Evolutionary conservation across 1,284 basidiomycete genomes (phyloP), one percentile per base, ranked within the genome.

Genomic region (Trichosporon asahii): DNA sequence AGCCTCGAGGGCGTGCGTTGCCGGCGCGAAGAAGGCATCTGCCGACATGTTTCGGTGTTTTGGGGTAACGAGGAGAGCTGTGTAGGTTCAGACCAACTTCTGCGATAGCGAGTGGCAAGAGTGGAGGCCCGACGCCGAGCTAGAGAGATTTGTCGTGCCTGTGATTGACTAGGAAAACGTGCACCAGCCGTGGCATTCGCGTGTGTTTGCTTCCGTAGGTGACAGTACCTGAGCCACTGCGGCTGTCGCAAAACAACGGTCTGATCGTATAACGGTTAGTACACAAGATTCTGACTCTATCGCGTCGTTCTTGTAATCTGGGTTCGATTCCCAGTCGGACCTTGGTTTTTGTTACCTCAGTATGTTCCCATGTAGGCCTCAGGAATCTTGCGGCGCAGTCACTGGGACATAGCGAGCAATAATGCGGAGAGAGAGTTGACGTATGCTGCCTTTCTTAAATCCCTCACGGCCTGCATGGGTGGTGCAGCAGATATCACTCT

Each of bases 11-110:
- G 82, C 83, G 68, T 84, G 83, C 25, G 78, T 75, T 3, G 80
- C 80, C 0, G 81, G 79, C 2, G 83, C 82, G 23, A 79, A 83
- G 72, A 84, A 81, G 8, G 72, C 67, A 70, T 82, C 80, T 1
- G 80, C 75, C 70, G 68, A 55, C 60, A 67, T 67, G 27, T 46
- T 23, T 8, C 18, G 33, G 18, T 21, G 33, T 9, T 33, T 25
- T 66, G 55, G 25, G 27, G 1, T 35, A 18, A 5, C n/a, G 7
- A 14, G 9, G 15, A 3, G 11, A 7, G 21, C 37, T 12, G 53
- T 18, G 27, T 61, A 64, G 64, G 46, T 44, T 66, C 64, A 57
- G 15, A 49, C 35, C 40, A 66, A 33, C 68, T 33, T 15, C 27
- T 25, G 49, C n/a, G 23, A 7, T 31, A 7, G 8, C 6, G 18